Base-by-base conservation (phyloP, 805 yeast genomes). In the Maudiozyma turicensis region DNA sequence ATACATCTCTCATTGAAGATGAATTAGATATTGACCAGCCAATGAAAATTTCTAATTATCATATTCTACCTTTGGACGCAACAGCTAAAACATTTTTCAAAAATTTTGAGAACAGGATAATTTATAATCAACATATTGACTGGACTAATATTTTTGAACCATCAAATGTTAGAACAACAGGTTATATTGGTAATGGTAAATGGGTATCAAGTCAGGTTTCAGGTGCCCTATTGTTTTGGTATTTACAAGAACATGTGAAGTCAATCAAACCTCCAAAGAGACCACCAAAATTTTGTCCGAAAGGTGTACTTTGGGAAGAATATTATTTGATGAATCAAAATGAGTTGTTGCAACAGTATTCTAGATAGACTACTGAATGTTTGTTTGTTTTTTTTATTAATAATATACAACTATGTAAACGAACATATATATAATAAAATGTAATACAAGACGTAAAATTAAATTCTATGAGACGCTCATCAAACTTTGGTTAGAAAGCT, bases 401-500 rank as follows among this genome's bases (percentile, higher is more conserved):
- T 35, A 35, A n/a, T 35, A 35, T 8, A 35, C 13, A 35, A 35
- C 5, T 35, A 7, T 35, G n/a, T 35, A 35, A 13, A 4, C 8
- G 13, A n/a, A 13, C 14, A 35, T 35, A 35, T 45, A 31, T 40
- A 40, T 40, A 40, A 42, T 20, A 34, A 35, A 46, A 35, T 35
- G 6, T 35, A 35, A 11, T 35, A 15, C 14, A 35, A 4, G 14
- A 5, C n/a, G 15, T 20, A 4, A 20, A 20, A 20, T 20, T 20
- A 20, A 20, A 20, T 20, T 2, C 26, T 20, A 20, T 20, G 26
- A 20, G 26, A 20, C 2, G n/a, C 4, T 34, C 3, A 34, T 34
- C 37, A 34, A 34, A 34, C 13, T 20, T 10, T 37, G 20, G 11
- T 62, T 65, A 79, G 56, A 78, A 78, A 3, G 81, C 83, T n/a